Conservation (phyloP, 192 early-diverging fungal genomes). For the Entomortierella chlamydospora region DNA sequence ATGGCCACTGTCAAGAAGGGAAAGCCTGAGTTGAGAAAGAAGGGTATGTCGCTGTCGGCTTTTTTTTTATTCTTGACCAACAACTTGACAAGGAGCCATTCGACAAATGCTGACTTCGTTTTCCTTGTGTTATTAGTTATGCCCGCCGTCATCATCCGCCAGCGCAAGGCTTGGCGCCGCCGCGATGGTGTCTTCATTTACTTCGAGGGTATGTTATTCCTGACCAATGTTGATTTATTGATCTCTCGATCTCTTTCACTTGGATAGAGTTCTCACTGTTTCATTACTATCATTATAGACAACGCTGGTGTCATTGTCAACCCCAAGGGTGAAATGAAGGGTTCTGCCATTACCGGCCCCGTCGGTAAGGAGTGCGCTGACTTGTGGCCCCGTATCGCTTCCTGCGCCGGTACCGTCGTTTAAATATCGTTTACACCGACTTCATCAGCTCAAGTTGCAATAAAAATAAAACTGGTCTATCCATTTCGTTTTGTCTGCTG, state of each 20-base stretch:
- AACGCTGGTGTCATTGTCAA: constrained; percentile 99
- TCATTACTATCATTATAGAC: constrained; percentile 63
- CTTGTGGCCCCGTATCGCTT: constrained; percentile 95
- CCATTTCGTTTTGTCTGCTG: constrained; percentile 7
- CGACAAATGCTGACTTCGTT: background rate
- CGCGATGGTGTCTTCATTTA: constrained; percentile 99
- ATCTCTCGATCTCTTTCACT: no score
- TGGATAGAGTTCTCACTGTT: no score
- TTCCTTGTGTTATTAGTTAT: constrained; percentile 71
- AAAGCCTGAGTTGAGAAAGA: constrained; percentile 99
- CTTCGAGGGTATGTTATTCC: constrained; percentile 79
- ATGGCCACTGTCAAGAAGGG: constrained; percentile 99
- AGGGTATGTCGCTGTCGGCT: constrained; percentile 71
- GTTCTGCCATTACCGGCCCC: constrained; percentile 99
- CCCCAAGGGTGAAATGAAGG: constrained; percentile 99
- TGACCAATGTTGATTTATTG: no score
- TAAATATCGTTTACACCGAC: constrained; percentile 27
- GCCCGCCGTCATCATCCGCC: constrained; percentile 99
- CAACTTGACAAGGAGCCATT: no score
- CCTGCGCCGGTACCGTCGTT: constrained; percentile 77
- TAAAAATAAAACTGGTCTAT: constrained; percentile 35
- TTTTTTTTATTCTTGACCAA: constrained; percentile 16
- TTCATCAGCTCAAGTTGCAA: constrained; percentile 55
- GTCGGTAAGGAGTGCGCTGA: constrained; percentile 99
- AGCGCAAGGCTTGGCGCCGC: constrained; percentile 99